Conservation (phyloP, 306 rosid species). For the Abrus precatorius region DNA sequence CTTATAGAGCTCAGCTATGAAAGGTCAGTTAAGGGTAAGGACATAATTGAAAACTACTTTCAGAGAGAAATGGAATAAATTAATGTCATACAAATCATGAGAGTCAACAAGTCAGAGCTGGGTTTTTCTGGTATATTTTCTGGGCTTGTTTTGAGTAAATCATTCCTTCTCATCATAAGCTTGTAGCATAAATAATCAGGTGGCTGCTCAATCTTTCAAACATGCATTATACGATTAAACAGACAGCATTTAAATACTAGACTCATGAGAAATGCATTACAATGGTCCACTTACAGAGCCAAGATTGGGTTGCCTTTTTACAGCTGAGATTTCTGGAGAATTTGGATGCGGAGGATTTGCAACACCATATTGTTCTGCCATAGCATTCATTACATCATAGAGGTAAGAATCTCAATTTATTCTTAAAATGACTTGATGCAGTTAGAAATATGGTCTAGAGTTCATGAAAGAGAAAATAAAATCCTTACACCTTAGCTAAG, state of each 20-base stretch:
- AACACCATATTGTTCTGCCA: conserved; percentile 68
- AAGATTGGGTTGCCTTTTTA: conserved; percentile 65
- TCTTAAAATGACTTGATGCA: conserved; percentile 28
- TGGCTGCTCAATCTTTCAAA: conserved; percentile 8
- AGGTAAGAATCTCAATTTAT: neutral
- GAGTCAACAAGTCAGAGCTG: conserved; percentile 6
- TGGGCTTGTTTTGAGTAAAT: neutral
- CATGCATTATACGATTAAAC: conserved; percentile 10
- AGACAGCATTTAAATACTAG: neutral
- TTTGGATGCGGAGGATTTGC: conserved; percentile 58
- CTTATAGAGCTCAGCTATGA: neutral
- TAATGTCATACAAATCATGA: conserved; percentile 12
- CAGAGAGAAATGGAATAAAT: too few species aligned
- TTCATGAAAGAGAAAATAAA: conserved; percentile 13
- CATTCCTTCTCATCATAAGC: neutral
- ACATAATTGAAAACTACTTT: too few species aligned
- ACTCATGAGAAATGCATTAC: conserved; percentile 22
- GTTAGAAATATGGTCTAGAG: conserved; percentile 12
- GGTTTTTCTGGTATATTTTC: neutral
- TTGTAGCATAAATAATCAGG: conserved; percentile 21
- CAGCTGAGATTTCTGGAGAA: conserved; percentile 66
- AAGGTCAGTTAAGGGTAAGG: neutral
- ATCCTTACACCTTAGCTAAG: conserved; percentile 25
- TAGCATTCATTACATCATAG: conserved; percentile 50
- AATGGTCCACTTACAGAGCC: conserved; percentile 73